Evolutionary conservation across 495 filamentous ascomycete genomes (phyloP).

Genomic region (Sordaria brevicollis): DNA sequence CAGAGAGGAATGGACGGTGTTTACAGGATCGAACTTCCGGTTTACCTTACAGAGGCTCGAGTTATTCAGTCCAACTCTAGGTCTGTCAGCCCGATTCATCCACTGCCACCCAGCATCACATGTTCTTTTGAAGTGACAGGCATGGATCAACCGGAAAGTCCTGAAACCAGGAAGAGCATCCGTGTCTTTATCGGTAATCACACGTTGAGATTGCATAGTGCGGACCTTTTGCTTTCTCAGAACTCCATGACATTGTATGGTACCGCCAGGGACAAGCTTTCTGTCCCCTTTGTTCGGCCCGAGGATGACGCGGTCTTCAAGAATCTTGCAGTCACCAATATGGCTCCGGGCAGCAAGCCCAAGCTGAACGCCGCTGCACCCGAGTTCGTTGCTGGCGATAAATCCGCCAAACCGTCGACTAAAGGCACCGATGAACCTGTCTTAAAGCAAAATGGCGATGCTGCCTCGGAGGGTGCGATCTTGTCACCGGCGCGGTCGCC

Average conservation of each 20-base stretch:
- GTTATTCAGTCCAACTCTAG: slow-evolving; percentile 65
- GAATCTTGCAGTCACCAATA: slow-evolving; percentile 52
- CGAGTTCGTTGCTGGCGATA: slow-evolving; percentile 35
- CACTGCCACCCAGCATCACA: slow-evolving; percentile 62
- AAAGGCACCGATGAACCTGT: slow-evolving; percentile 11
- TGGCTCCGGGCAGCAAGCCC: slow-evolving; percentile 29
- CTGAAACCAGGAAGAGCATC: slow-evolving; percentile 46
- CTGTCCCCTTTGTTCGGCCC: slow-evolving; percentile 85
- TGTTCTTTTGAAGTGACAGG: slow-evolving; percentile 66
- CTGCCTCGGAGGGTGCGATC: slow-evolving; percentile 9
- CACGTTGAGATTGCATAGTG: slow-evolving; percentile 72
- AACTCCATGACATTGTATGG: slow-evolving; percentile 80
- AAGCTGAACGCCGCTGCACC: slow-evolving; percentile 41
- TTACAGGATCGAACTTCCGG: slow-evolving; percentile 59
- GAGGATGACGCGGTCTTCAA: slow-evolving; percentile 78
- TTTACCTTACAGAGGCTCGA: slow-evolving; percentile 86
- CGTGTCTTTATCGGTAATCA: slow-evolving; percentile 84
- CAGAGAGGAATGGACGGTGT: slow-evolving; percentile 49
- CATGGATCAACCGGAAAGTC: slow-evolving; percentile 29
- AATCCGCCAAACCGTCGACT: slow-evolving; percentile 7
- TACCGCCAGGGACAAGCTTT: slow-evolving; percentile 79
- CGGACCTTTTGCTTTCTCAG: slow-evolving; percentile 85
- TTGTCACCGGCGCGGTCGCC: slow-evolving; percentile 23
- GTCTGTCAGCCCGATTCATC: slow-evolving; percentile 60
- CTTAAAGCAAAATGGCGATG: slow-evolving; percentile 7